phyloP scores from a whole-genome alignment of 345 rosid genomes.

The Corchorus olitorius region DNA sequence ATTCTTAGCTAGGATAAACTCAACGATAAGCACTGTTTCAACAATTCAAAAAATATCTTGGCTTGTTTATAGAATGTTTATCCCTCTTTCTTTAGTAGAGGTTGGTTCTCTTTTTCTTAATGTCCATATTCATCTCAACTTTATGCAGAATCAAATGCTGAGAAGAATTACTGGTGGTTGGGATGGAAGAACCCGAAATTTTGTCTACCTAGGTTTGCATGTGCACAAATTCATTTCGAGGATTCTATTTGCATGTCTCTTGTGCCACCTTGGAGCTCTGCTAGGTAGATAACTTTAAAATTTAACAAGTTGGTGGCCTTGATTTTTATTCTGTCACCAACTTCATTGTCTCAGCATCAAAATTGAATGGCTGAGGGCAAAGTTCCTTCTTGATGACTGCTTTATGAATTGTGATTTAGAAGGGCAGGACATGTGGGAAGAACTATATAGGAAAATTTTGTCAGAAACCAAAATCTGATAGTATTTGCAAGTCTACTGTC shows the following conservation, averaged over 20 bases:
- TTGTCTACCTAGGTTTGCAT: neutral
- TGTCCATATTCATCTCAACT: neutral
- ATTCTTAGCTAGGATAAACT: neutral
- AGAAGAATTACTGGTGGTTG: neutral
- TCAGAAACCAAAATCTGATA: neutral
- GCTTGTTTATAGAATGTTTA: neutral
- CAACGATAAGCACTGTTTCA: neutral
- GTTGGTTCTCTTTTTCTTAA: neutral
- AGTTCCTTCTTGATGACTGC: neutral
- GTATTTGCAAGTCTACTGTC: neutral
- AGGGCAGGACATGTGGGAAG: neutral
- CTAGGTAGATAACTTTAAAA: neutral
- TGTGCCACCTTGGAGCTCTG: neutral
- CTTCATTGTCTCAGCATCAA: neutral
- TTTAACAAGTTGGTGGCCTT: neutral
- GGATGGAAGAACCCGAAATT: neutral
- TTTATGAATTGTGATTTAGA: neutral
- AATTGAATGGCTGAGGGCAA: neutral
- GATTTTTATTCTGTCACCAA: neutral
- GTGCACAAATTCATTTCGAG: neutral
- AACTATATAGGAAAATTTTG: neutral
- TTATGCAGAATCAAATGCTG: slow-evolving; percentile 14
- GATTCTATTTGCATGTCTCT: neutral
- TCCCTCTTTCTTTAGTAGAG: too few relatives aligned
- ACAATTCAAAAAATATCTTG: too few relatives aligned